Evolutionary conservation across 202 grass and related monocot species (phyloP).

Genomic region (Eragrostis tef): DNA sequence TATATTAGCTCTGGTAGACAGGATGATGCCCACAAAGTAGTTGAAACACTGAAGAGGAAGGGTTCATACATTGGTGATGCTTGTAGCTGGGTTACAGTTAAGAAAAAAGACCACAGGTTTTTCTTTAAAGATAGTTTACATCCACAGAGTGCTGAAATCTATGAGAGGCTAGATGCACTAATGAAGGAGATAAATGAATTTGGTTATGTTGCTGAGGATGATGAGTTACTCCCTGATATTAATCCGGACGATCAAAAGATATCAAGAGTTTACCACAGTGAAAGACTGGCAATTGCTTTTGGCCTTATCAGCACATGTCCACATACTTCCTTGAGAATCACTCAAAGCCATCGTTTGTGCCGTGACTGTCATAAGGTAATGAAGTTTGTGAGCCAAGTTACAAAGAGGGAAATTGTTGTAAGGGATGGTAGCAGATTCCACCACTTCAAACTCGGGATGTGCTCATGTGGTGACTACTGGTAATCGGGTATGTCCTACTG

Average conservation of each 20-base stretch:
- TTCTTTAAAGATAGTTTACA: conserved; percentile 72
- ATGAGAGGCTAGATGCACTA: conserved; percentile 63
- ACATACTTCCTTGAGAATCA: conserved; percentile 58
- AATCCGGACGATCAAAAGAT: conserved; percentile 55
- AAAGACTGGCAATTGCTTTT: conserved; percentile 77
- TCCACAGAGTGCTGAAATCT: conserved; percentile 61
- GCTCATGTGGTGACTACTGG: conserved; percentile 88
- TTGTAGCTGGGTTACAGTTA: conserved; percentile 85
- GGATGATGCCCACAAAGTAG: conserved; percentile 55
- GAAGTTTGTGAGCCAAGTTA: conserved; percentile 57
- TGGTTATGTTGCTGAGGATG: conserved; percentile 59
- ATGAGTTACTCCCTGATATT: conserved; percentile 69
- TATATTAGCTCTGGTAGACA: conserved; percentile 59
- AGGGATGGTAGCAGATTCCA: conserved; percentile 87
- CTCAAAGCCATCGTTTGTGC: conserved; percentile 72
- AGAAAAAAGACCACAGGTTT: conserved; percentile 73
- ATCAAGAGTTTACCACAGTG: conserved; percentile 59
- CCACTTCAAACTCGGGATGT: conserved; percentile 79
- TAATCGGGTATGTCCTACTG: conserved; percentile 58
- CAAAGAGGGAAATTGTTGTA: conserved; percentile 70
- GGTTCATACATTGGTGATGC: conserved; percentile 55
- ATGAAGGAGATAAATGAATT: conserved; percentile 60
- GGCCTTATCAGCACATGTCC: conserved; percentile 71
- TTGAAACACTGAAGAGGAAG: conserved; percentile 59
- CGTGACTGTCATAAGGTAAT: conserved; percentile 74